Base-by-base conservation (phyloP, 2,329 filamentous ascomycete genomes). In the Pseudopithomyces chartarum region DNA sequence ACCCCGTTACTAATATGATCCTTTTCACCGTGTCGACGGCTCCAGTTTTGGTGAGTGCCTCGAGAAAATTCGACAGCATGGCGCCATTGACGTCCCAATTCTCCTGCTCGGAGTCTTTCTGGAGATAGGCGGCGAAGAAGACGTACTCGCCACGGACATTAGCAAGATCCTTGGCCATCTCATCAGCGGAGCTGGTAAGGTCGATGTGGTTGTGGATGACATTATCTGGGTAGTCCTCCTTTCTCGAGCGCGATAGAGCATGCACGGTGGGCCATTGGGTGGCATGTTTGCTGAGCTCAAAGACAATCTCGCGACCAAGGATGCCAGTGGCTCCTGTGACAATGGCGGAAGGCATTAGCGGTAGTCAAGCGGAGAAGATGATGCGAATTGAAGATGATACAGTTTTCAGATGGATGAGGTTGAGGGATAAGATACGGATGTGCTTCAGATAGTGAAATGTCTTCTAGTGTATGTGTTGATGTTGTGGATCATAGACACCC, bases 41-140 rank as follows among this genome's bases (percentile, higher is more conserved):
- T 0, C 78, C 78, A 1, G 76, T 80, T 15, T 76, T 73, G 0
- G 74, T 73, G 8, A 84, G 71, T 0, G 81, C 80, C 1, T 69
- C 53, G 20, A 84, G 71, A 67, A 84, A 83, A 65, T 80, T 82
- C 40, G 71, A 63, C 6, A 84, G 73, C 77, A 84, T 79, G 33
- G 67, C 70, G 13, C 79, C 76, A 47, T 80, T 80, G 42, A 78
- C 70, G 29, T 75, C 66, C 38, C 66, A 69, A 15, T 66, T 65
- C 45, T 79, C 75, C 32, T 73, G 63, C 42, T 76, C 73, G 15
- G 71, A 68, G 13, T 75, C 71, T 44, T 73, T 69, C 7, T 71
- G 68, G 1, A 81, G 67, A 56, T 81, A 81, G 4, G 78, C 79
- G 44, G 73, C 72, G 66, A 80, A 80, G 63, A 75, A 80, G 55